Evolutionary conservation across 1,139 yeast genomes (phyloP), one percentile per base, ranked within the genome.

Genomic region (Hemisphaericaspora lyxosophila): DNA sequence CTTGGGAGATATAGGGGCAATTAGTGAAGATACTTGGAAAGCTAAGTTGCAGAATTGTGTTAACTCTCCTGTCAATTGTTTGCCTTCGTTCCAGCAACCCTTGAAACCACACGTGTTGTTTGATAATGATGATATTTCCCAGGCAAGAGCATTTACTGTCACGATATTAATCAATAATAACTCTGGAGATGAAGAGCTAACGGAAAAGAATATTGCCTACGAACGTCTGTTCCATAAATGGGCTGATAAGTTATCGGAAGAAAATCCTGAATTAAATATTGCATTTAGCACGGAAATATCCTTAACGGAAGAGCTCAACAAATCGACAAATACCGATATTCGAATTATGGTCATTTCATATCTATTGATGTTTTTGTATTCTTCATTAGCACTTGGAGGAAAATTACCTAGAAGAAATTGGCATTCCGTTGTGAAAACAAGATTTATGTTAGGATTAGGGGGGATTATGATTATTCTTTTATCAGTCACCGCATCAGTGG

Each of bases 21-120:
- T 92, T 4, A 73, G 73, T 13, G 70, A 72, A 37, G 39, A 50
- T 0, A 58, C 60, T 7, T 90, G 96, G 95, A 54, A 63, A 29
- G 51, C 55, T 1, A 67, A 74, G 41, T 55, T 90, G 11, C 55
- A 64, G 38, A 55, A 62, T 3, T 92, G 98, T 56, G 73, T 95
- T 0, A 67, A 73, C 12, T 78, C 89, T 2, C 97, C 97, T 0
- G 97, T 92, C 1, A 83, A 80, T 46, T 92, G 98, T 55, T 65
- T 92, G 31, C 97, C 98, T 0, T 64, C 82, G 0, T 92, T 90
- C 61, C 96, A 88, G 54, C 97, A 89, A 57, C 97, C 97, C 0
- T 66, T 92, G 46, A 83, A 82, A 46, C 78, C 81, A 28, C 78
- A 82, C 35, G 49, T 87, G 20, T 57, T 92, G 7, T 86, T 92